Evolutionary conservation across 1,284 basidiomycete genomes (phyloP).

Genomic region (Tilletia horrida): DNA sequence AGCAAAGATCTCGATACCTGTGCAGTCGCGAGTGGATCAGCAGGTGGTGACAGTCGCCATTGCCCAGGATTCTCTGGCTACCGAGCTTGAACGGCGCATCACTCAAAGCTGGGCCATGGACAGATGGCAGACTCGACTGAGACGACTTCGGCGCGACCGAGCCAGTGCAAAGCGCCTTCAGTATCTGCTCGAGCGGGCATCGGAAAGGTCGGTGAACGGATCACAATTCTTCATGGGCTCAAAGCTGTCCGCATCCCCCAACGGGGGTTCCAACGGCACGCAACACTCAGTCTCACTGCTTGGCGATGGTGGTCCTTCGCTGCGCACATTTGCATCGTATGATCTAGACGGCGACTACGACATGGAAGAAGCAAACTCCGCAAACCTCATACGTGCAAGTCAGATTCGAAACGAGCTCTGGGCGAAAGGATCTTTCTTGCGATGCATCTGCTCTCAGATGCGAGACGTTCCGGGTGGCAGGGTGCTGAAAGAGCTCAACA

Average conservation of each 20-base stretch:
- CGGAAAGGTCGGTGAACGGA: background rate
- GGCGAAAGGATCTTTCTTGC: background rate
- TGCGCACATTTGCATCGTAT: background rate
- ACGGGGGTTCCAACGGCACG: background rate
- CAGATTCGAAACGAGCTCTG: background rate
- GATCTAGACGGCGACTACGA: background rate
- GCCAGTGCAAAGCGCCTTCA: slow-evolving; percentile 7
- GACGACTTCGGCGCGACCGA: background rate
- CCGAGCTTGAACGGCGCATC: slow-evolving; percentile 2
- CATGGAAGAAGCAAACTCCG: background rate
- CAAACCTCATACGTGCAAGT: background rate
- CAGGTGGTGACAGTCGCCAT: background rate
- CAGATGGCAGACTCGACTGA: background rate
- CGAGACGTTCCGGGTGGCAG: background rate
- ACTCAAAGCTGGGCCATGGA: slow-evolving; percentile 9
- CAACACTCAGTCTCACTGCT: background rate
- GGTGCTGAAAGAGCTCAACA: background rate
- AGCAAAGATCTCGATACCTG: no score
- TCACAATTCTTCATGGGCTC: slow-evolving; percentile 9
- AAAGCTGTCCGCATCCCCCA: background rate
- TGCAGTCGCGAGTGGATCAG: no score
- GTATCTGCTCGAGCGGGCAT: background rate
- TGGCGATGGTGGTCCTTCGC: background rate
- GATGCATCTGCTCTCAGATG: background rate
- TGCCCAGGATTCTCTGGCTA: background rate